Conservation (phyloP, 2,329 filamentous ascomycete species). For the Sphaerostilbella broomeana region DNA sequence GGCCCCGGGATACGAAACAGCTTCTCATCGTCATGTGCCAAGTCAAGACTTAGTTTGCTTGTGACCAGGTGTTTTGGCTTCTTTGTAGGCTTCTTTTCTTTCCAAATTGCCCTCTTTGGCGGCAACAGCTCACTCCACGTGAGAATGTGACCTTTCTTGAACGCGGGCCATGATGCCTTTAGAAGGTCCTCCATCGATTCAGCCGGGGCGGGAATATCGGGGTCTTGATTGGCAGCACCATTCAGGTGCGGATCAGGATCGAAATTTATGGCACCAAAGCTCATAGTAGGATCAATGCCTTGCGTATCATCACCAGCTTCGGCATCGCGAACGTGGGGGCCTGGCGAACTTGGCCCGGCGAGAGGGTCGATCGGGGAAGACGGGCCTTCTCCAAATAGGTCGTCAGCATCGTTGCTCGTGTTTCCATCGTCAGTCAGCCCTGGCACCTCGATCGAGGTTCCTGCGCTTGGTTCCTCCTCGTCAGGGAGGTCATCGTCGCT, state of each 20-base stretch:
- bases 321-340: slow-evolving; percentile 35
- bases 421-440: slow-evolving; percentile 54
- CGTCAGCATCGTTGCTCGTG: slow-evolving; percentile 55
- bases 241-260: slow-evolving; percentile 38
- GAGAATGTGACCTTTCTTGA: slow-evolving; percentile 66
- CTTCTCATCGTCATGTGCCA: slow-evolving; percentile 81
- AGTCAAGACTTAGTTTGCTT: slow-evolving; percentile 80
- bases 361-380: slow-evolving; percentile 42
- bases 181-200: slow-evolving; percentile 71
- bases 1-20: slow-evolving; percentile 69
- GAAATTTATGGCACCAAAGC: slow-evolving; percentile 41
- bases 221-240: slow-evolving; percentile 49
- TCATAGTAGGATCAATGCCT: slow-evolving; percentile 25
- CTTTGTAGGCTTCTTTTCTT: slow-evolving; percentile 71
- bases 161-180: slow-evolving; percentile 73
- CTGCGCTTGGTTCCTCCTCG: slow-evolving; percentile 55
- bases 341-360: slow-evolving; percentile 38
- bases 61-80: slow-evolving; percentile 76
- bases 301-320: slow-evolving; percentile 31
- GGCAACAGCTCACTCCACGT: slow-evolving; percentile 79
- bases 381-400: slow-evolving; percentile 61
- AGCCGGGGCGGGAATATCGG: slow-evolving; percentile 59
- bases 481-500: slow-evolving; percentile 86
- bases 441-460: slow-evolving; percentile 41
- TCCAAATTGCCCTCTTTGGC: slow-evolving; percentile 69